Evolutionary conservation across 2,329 filamentous ascomycete genomes (phyloP), one percentile per base, ranked within the genome.

Genomic region (Neopestalotiopsis sp.): DNA sequence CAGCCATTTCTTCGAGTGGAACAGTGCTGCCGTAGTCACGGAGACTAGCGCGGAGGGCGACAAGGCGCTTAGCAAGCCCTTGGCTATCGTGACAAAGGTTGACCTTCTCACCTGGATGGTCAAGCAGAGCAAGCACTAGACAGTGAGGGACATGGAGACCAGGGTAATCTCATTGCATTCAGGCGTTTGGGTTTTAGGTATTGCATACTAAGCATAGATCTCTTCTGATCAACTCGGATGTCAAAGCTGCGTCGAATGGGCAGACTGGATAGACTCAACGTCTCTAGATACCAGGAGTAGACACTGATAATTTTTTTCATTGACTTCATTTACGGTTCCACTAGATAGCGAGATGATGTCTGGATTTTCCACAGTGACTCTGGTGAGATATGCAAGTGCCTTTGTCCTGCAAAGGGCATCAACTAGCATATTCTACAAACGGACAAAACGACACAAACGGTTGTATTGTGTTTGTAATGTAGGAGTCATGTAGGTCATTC

Each of bases 1-100:
- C 67, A 95, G 94, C 84, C 91, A 93, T 76, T 99, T 99, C 83
- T 94, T 98, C 73, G 94, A 98, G 83, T 98, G 96, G 94, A 98
- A 99, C 82, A 96, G 93, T 74, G 95, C 96, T 0, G 96, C 96
- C 0, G 90, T 99, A 63, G 94, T 99, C 3, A 99, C 95, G 0
- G 95, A 98, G 80, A 87, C 89, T 74, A 82, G 82, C 56, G 86
- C 87, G 68, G 82, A 84, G 67, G 81, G 85, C 69, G 88, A 83
- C 13, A 76, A 76, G 56, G 74, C 76, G n/a, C 80, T 89, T 67
- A 87, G 88, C 60, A 97, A 94, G 85, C 94, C 97, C 1, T 85
- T 96, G 64, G 96, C 94, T 7, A 90, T 99, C 9, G 95, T 97
- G 7, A 98, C 96, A 40, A 99, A 99, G 88, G 96, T 99, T 4